These are phyloP conservation scores for Terana coerulea DNA, from an alignment of 768 basidiomycete genomes.

Conservation along the genomic window DNA sequence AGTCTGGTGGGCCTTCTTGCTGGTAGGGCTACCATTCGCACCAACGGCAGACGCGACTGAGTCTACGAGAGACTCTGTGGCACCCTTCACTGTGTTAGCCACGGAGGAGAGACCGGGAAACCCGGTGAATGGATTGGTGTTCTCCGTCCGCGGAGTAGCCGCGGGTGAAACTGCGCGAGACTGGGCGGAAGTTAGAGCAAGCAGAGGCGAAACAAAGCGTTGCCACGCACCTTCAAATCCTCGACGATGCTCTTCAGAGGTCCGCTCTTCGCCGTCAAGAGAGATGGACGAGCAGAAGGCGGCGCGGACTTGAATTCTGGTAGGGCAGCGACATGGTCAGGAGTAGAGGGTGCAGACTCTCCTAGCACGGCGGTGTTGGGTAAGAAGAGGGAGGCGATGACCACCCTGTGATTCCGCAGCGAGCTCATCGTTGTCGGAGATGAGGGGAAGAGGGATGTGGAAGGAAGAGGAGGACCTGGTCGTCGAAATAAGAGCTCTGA, in stretches of 20 bases:
- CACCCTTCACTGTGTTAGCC: conserved; percentile 8
- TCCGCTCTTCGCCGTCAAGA: conserved; percentile 21
- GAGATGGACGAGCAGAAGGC: conserved; percentile 7
- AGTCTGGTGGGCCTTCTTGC: conserved; percentile 41
- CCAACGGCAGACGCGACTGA: conserved; percentile 4
- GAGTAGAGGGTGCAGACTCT: conserved; percentile 52
- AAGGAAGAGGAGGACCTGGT: not conserved
- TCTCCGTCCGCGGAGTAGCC: conserved; percentile 40
- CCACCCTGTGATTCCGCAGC: conserved; percentile 65
- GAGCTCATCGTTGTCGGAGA: conserved; percentile 51
- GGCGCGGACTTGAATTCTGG: conserved; percentile 16
- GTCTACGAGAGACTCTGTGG: conserved; percentile 22
- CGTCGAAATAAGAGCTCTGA: not conserved
- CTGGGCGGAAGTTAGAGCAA: conserved; percentile 9
- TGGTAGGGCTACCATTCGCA: conserved; percentile 3
- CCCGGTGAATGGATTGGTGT: conserved; percentile 53
- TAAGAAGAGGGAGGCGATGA: conserved; percentile 84
- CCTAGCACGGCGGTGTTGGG: conserved; percentile 68
- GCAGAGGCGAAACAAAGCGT: conserved; percentile 10
- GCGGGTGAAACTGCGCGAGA: conserved; percentile 40
- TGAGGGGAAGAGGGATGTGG: conserved; percentile 8
- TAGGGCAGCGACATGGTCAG: conserved; percentile 26
- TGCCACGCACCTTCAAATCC: conserved; percentile 66
- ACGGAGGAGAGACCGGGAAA: conserved; percentile 21
- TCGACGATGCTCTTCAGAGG: conserved; percentile 74